Evolutionary conservation across 2,329 filamentous ascomycete genomes (phyloP).

Genomic region (Immersiporthe knoxdaviesiana): DNA sequence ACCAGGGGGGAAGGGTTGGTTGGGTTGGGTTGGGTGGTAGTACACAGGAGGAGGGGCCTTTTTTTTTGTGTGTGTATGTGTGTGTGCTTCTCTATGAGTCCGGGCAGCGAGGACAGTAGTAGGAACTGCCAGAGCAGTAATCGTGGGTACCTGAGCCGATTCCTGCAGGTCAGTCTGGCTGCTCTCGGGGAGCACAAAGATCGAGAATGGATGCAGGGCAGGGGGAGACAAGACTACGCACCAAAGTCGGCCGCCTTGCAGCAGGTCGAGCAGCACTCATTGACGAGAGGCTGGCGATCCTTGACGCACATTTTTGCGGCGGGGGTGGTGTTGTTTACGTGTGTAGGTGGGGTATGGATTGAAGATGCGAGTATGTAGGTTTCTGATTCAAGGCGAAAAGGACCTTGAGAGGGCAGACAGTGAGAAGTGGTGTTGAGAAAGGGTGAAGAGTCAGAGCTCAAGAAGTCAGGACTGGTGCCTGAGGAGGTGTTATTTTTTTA

Average conservation of each 20-base stretch:
- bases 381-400: background rate
- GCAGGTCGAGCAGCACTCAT: conserved; percentile 56
- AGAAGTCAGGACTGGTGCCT: background rate
- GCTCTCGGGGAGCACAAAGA: background rate
- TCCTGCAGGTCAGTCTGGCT: background rate
- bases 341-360: conserved; percentile 11
- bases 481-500: background rate
- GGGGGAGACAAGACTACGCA: conserved; percentile 3
- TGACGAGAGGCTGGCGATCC: conserved; percentile 49
- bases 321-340: conserved; percentile 24
- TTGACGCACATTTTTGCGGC: conserved; percentile 44
- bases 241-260: conserved; percentile 55
- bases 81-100: conserved; percentile 35
- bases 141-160: conserved; percentile 45
- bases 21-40: background rate
- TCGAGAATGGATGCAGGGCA: background rate
- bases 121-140: conserved; percentile 46
- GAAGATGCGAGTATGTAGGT: background rate
- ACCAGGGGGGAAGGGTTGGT: background rate
- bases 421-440: background rate
- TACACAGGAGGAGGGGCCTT: background rate
- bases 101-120: conserved; percentile 49
- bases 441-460: background rate
- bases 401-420: background rate
- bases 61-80: no score